Base-by-base conservation (phyloP, 2,329 filamentous ascomycete genomes). In the Ceratocystis harringtonii region DNA sequence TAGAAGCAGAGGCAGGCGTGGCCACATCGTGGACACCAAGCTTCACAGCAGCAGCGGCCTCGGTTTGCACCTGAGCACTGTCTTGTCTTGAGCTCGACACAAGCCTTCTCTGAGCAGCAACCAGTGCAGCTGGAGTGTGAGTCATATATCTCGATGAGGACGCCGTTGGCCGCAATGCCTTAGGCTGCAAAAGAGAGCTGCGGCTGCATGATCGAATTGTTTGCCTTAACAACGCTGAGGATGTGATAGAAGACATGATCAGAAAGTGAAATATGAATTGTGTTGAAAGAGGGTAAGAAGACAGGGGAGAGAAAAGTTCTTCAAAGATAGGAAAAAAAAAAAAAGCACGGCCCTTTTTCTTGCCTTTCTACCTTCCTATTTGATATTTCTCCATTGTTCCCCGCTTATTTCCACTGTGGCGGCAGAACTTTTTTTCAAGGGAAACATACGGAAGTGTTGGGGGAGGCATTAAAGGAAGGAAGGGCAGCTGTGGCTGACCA, bases 21-120 rank as follows among this genome's bases (percentile, higher is more conserved):
- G 63, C 41, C 36, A 65, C 25, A 25, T 88, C 85, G 74, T 88
- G 88, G 77, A 92, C 90, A 70, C 96, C 90, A 68, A 91, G 80
- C 74, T 88, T 89, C 76, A 96, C 92, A 68, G 90, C 86, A 10
- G 87, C 92, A 68, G 90, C 86, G 10, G 87, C 88, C 72, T 96
- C 90, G 66, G 90, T 78, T 71, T 84, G 86, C 72, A 96, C 88
- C 73, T 91, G 90, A 62, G 90, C 90, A 75, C 84, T 83, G 71
- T 89, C 85, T 69, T 85, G 81, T 78, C 87, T 90, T 68, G 89
- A 87, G 78, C 92, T 87, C 32, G 90, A 88, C 69, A 96, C 91
- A 81, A 96, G 96, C 71, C 78, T 81, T 73, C 90, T 67, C 60
- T 67, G 66, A 28, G 41, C 48, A 12, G 50, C 50, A 44, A 55